A percentile compares a stretch with the other conserved stretches of the same genome.
Evolutionary conservation across 116 monocot genomes (phyloP).

Genomic region (Zostera marina): DNA sequence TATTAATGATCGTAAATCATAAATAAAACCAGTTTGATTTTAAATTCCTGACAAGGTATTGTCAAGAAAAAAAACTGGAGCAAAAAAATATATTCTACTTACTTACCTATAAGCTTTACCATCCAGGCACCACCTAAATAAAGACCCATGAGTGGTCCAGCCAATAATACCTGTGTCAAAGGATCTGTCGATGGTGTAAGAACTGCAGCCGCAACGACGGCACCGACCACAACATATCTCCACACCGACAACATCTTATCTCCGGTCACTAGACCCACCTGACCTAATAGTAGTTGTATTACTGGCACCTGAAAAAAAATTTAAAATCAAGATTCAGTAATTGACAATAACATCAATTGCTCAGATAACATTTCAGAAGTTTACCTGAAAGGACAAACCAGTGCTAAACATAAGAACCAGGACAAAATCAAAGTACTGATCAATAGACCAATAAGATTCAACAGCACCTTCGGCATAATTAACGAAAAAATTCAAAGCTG

Average conservation of each 20-base stretch:
- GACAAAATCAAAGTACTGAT: conserved; percentile 94
- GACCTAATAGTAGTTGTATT: conserved; percentile 75
- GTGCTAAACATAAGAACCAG: conserved; percentile 94
- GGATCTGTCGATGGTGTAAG: conserved; percentile 92
- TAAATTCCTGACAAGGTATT: too few species aligned
- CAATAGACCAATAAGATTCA: conserved; percentile 90
- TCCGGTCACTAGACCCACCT: conserved; percentile 60
- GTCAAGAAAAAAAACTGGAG: too few species aligned
- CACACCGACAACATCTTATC: conserved; percentile 91
- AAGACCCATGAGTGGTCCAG: conserved; percentile 70
- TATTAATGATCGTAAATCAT: too few species aligned
- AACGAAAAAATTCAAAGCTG: conserved; percentile 86
- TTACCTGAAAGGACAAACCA: conserved; percentile 88
- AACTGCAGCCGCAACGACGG: conserved; percentile 73
- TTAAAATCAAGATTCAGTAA: too few species aligned
- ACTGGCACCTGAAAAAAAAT: conserved; percentile 61
- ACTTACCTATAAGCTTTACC: conserved; percentile 54
- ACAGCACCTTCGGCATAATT: conserved; percentile 87
- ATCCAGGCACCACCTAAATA: conserved; percentile 79
- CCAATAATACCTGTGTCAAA: conserved; percentile 66
- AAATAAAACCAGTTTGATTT: too few species aligned
- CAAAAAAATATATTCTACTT: too few species aligned
- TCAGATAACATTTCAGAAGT: not conserved
- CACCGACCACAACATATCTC: conserved; percentile 95
- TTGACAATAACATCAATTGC: not conserved